Evolutionary conservation across 2,329 filamentous ascomycete genomes (phyloP), one percentile per base, ranked within the genome.

Genomic region (Colletotrichum lentis): DNA sequence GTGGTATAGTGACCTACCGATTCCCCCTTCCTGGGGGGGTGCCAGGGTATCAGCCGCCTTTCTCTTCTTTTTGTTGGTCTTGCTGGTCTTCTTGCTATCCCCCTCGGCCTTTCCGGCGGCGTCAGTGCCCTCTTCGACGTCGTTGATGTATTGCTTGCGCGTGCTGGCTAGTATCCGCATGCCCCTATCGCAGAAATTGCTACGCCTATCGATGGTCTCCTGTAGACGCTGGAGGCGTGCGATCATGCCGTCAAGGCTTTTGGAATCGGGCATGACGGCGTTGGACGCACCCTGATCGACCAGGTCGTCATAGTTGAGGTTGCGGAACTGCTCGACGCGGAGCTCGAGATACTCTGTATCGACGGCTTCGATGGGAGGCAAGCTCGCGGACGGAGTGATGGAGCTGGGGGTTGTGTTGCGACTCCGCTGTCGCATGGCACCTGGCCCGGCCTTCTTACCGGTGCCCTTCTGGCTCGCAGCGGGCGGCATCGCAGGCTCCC

Each of bases 381-480:
- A 83, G 77, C 73, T 84, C 74, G 81, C 85, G 75, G 77, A 84
- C 73, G 77, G 80, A 74, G 78, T 79, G 71, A 76, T 79, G 41
- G 87, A 85, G 74, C 87, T 86, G 43, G 92, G 92, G 18, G 92
- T 95, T 43, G 91, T 92, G 78, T 94, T 94, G 75, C 92, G 90
- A 76, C 91, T 94, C 70, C 88, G 84, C 73, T 90, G 91, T 72
- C 89, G 88, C 69, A 88, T 85, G 73, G 85, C 85, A 72, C 84
- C 84, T 69, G 83, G 81, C 56, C 83, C 83, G 66, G 82, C 83
- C 80, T 92, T 92, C 81, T 90, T 90, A 76, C 87, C 84, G 31
- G 87, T 87, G 66, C 87, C 87, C 74, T 88, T 87, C 74, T 89
- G 86, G 72, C 85, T 83, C 55, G 85, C 83, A 64, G 80, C 81